Percentiles rank a stretch among this genome's conserved stretches.
Conservation (phyloP, 768 basidiomycete genomes). For the Daedaleopsis sinensis region DNA sequence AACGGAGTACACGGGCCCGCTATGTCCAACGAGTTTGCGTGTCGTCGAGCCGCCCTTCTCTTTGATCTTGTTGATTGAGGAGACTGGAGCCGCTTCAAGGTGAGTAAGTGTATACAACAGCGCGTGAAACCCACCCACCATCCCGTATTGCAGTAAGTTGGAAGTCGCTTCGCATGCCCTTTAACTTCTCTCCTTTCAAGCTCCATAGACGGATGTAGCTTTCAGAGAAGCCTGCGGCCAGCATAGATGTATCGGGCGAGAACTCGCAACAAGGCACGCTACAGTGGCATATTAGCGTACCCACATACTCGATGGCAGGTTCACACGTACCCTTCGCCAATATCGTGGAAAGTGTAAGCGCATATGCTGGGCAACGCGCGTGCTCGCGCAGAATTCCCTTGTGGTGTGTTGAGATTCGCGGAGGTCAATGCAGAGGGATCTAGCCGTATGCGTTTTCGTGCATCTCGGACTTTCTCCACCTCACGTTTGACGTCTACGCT, state of each 20-base stretch:
- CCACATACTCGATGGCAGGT: no score
- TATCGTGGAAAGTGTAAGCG: conserved; percentile 92
- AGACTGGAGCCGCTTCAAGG: conserved; percentile 41
- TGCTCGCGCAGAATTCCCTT: conserved; percentile 57
- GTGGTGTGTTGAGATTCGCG: conserved; percentile 60
- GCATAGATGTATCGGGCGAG: conserved; percentile 86
- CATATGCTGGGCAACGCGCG: conserved; percentile 90
- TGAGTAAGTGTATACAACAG: not conserved
- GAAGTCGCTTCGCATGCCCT: conserved; percentile 77
- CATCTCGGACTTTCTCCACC: conserved; percentile 86
- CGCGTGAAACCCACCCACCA: conserved; percentile 45
- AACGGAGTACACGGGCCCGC: conserved; percentile 93
- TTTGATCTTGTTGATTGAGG: conserved; percentile 63
- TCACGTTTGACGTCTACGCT: conserved; percentile 89
- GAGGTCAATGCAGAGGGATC: conserved; percentile 70
- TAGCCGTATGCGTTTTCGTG: conserved; percentile 87
- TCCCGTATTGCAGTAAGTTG: conserved; percentile 66
- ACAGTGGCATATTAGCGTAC: not conserved
- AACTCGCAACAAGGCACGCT: conserved; percentile 88
- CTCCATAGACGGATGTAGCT: conserved; percentile 96
- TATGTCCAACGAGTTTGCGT: conserved; percentile 96
- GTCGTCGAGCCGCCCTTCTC: conserved; percentile 85
- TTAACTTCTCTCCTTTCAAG: conserved; percentile 88
- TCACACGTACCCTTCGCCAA: conserved; percentile 83
- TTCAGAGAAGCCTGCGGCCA: conserved; percentile 95